A percentile compares a stretch with the other conserved stretches of the same genome.
These are phyloP conservation scores for Beauveria sp. DNA, from an alignment of 2,329 filamentous ascomycete genomes.

Conservation along the genomic window DNA sequence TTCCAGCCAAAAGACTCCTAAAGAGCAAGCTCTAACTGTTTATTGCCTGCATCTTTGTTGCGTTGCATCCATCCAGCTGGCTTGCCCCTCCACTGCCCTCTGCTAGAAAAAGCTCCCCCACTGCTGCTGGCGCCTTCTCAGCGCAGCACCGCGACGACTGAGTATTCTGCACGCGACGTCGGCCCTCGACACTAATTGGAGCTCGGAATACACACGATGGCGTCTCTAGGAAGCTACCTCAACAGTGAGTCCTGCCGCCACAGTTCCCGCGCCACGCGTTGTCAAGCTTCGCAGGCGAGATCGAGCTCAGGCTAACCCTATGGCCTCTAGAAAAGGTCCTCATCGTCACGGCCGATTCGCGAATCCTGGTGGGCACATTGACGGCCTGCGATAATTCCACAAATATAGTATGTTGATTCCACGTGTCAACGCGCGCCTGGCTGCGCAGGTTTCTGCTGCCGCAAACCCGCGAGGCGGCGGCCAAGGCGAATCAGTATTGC, in stretches of 20 bases:
- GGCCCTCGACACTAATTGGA: neutral
- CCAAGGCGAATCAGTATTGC: neutral
- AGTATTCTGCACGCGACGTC: neutral
- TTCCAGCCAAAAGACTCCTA: too few species aligned
- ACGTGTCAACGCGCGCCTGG: neutral
- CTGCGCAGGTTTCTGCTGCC: neutral
- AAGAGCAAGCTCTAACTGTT: neutral
- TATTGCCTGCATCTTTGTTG: neutral
- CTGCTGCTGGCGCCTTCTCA: neutral
- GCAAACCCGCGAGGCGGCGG: neutral
- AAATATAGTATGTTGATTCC: constrained; percentile 55
- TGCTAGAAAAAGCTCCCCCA: constrained; percentile 19
- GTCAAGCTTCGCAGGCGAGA: neutral
- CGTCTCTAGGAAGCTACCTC: constrained; percentile 36
- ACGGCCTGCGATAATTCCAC: constrained; percentile 85
- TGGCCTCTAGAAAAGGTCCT: constrained; percentile 69
- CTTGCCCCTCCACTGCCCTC: constrained; percentile 10
- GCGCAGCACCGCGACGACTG: neutral
- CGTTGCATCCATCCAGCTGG: neutral
- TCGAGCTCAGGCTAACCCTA: neutral
- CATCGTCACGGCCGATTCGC: constrained; percentile 85
- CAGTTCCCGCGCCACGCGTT: neutral
- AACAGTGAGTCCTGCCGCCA: constrained; percentile 29
- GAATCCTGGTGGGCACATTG: constrained; percentile 75
- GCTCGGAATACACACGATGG: constrained; percentile 25